phyloP scores from a whole-genome alignment of 225 moss, liverwort and hornwort genomes.

The Marchantia paleacea region DNA sequence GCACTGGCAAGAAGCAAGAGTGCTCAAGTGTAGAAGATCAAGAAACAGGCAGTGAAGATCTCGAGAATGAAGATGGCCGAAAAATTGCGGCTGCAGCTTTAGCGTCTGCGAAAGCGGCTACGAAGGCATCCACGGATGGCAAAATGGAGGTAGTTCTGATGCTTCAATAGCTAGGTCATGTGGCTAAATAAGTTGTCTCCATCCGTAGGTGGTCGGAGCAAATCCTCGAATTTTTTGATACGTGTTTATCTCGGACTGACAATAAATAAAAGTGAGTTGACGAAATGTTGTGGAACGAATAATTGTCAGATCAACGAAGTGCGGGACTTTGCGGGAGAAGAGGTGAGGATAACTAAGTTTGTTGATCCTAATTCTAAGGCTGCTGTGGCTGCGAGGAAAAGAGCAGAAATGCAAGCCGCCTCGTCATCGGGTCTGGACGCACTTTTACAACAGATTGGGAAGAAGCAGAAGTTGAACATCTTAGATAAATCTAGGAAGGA shows the following conservation, averaged over 20 bases:
- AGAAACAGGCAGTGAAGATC: neutral
- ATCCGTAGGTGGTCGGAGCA: too few species aligned
- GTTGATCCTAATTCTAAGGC: constrained; percentile 60
- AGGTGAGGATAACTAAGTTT: constrained; percentile 45
- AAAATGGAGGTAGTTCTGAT: constrained; percentile 34
- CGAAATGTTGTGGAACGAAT: neutral
- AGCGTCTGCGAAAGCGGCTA: constrained; percentile 45
- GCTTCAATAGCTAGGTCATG: neutral
- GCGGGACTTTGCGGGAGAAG: constrained; percentile 60
- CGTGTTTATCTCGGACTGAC: too few species aligned
- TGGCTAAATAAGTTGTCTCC: too few species aligned
- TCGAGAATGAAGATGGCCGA: constrained; percentile 44
- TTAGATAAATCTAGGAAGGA: constrained; percentile 97
- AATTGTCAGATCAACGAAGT: constrained; percentile 61
- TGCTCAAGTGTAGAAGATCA: constrained; percentile 2
- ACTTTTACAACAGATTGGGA: constrained; percentile 79
- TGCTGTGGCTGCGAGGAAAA: constrained; percentile 55
- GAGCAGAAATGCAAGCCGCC: constrained; percentile 77
- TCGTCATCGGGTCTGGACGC: constrained; percentile 81
- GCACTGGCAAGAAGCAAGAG: constrained; percentile 26
- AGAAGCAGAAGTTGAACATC: constrained; percentile 91
- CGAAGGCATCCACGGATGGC: constrained; percentile 41
- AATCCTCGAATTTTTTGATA: too few species aligned
- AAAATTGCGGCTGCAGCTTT: constrained; percentile 44
- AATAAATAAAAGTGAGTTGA: neutral